Conservation (phyloP, 2,329 filamentous ascomycete species). For the Aspergillus fructus region DNA sequence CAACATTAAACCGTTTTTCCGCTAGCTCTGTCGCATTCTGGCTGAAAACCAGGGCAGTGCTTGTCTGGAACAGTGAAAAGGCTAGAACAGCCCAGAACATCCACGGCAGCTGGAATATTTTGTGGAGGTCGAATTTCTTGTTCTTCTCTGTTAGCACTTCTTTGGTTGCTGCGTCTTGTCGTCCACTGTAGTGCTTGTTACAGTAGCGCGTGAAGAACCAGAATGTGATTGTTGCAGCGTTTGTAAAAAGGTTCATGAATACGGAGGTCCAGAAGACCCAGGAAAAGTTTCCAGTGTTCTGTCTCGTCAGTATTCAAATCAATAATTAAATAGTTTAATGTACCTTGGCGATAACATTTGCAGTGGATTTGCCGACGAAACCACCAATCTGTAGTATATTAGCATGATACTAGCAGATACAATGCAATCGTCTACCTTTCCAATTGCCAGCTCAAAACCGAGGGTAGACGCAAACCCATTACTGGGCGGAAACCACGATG, state of each 20-base stretch:
- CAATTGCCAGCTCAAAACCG: constrained; percentile 60
- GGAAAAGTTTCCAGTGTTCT: constrained; percentile 56
- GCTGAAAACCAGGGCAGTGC: constrained; percentile 54
- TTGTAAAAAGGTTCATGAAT: constrained; percentile 65
- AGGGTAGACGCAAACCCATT: constrained; percentile 63
- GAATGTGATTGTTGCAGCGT: constrained; percentile 53
- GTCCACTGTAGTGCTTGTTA: constrained; percentile 48
- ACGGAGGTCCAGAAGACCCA: constrained; percentile 66
- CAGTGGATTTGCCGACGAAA: constrained; percentile 60
- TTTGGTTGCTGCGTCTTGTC: constrained; percentile 56
- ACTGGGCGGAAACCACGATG: constrained; percentile 62
- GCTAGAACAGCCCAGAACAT: constrained; percentile 56
- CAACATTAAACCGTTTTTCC: constrained; percentile 58
- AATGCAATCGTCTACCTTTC: constrained; percentile 39
- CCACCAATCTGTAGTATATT: constrained; percentile 47
- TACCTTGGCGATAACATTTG: constrained; percentile 57
- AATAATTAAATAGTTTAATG: too few species aligned
- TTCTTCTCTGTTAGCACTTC: constrained; percentile 61
- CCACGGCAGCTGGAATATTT: constrained; percentile 60
- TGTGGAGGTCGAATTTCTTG: constrained; percentile 56
- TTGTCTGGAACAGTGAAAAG: constrained; percentile 61
- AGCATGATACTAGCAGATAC: too few species aligned
- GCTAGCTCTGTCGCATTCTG: constrained; percentile 63
- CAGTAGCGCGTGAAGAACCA: constrained; percentile 57
- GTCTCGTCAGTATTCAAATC: too few species aligned